A percentile compares a stretch with the other conserved stretches of the same genome.
Evolutionary conservation across 1,139 yeast species (phyloP).

Genomic region (Arxiozyma slooffiae): DNA sequence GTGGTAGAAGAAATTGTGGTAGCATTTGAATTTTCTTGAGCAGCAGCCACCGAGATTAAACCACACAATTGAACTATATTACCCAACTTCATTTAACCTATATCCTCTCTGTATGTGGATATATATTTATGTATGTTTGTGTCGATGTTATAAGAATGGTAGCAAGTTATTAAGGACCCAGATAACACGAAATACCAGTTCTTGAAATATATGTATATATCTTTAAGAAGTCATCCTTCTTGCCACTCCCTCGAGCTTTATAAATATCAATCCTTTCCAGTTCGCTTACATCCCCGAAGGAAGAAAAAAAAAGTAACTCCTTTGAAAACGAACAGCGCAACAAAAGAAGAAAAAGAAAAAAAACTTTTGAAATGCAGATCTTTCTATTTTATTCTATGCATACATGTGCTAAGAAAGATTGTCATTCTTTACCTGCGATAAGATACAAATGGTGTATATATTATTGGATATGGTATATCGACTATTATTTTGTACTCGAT

Average conservation of each 20-base stretch:
- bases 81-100: not conserved
- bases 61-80: not conserved
- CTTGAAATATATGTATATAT: too few relatives aligned
- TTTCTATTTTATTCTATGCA: not conserved
- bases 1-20: not conserved
- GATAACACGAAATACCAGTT: not conserved
- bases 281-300: not conserved
- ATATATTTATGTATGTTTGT: not conserved
- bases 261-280: too few relatives aligned
- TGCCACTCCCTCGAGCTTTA: not conserved
- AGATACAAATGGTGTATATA: too few relatives aligned
- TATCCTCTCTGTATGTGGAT: not conserved
- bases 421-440: too few relatives aligned
- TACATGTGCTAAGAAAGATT: too few relatives aligned
- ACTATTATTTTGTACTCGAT: too few relatives aligned
- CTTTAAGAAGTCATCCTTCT: too few relatives aligned
- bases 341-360: not conserved
- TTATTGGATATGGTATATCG: too few relatives aligned
- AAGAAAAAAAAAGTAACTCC: not conserved
- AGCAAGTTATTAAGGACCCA: not conserved
- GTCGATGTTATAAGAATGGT: too few relatives aligned
- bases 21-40: not conserved
- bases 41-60: not conserved
- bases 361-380: not conserved
- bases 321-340: not conserved